These are phyloP conservation scores for Athelia sp. DNA, from an alignment of 1,284 basidiomycete genomes.

Conservation along the genomic window DNA sequence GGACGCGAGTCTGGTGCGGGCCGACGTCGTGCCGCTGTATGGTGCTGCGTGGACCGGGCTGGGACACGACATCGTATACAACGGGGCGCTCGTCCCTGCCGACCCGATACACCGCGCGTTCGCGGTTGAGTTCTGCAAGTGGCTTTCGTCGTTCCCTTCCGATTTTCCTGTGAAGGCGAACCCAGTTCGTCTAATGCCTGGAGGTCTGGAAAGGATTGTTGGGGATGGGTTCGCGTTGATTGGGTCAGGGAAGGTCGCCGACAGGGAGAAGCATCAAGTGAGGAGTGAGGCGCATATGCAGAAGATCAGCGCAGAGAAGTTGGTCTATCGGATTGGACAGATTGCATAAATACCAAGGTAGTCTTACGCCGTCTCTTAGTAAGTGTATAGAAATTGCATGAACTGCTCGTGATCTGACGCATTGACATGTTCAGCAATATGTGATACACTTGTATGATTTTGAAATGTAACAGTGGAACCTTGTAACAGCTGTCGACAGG, in stretches of 20 bases:
- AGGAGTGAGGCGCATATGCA: slow-evolving; percentile 17
- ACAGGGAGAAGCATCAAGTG: slow-evolving; percentile 13
- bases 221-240: slow-evolving; percentile 21
- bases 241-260: slow-evolving; percentile 22
- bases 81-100: slow-evolving; percentile 16
- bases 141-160: slow-evolving; percentile 15
- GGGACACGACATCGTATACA: slow-evolving; percentile 23
- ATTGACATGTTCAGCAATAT: too few relatives aligned
- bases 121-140: slow-evolving; percentile 23
- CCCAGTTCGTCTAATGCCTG: slow-evolving; percentile 24
- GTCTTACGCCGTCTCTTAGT: too few relatives aligned
- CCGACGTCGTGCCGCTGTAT: slow-evolving; percentile 21
- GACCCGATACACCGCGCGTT: slow-evolving; percentile 17
- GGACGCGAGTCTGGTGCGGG: slow-evolving; percentile 18
- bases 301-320: slow-evolving; percentile 28
- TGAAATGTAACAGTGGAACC: too few relatives aligned
- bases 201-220: slow-evolving; percentile 18
- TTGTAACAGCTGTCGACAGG: too few relatives aligned
- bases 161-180: slow-evolving; percentile 19
- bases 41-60: slow-evolving; percentile 28
- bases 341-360: too few relatives aligned
- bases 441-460: too few relatives aligned
- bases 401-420: too few relatives aligned
- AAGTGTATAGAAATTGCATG: too few relatives aligned
- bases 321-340: slow-evolving; percentile 19